These are phyloP conservation scores for Solanum pinnatisectum DNA, from an alignment of 257 asterid genomes.

Conservation along the genomic window DNA sequence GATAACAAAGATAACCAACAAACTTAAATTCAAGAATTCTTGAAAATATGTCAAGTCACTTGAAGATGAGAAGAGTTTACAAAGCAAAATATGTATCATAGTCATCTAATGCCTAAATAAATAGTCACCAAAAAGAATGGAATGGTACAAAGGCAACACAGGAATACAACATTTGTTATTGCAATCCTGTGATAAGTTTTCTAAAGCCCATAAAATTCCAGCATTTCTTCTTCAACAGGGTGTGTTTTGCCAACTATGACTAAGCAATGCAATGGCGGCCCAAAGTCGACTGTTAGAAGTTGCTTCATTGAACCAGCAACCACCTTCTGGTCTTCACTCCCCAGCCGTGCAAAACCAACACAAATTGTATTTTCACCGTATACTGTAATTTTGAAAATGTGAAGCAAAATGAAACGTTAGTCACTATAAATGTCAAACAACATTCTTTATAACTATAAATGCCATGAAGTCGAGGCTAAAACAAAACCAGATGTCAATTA, in stretches of 20 bases:
- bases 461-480: background rate
- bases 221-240: conserved; percentile 87
- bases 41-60: background rate
- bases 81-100: background rate
- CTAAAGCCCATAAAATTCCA: conserved; percentile 43
- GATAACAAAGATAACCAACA: background rate
- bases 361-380: conserved; percentile 59
- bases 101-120: background rate
- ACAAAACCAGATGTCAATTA: background rate
- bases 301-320: conserved; percentile 73
- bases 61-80: background rate
- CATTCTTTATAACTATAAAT: background rate
- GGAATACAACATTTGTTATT: background rate
- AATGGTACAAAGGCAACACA: background rate
- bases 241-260: conserved; percentile 82
- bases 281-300: conserved; percentile 53
- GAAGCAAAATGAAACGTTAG: background rate
- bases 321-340: conserved; percentile 77
- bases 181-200: background rate
- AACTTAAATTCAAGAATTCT: background rate
- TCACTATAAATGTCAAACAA: background rate
- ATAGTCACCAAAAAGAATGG: background rate
- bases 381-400: conserved; percentile 30
- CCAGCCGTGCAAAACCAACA: conserved; percentile 85
- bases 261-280: conserved; percentile 80